A percentile compares a stretch with the other conserved stretches of the same genome.
Evolutionary conservation across 1,284 basidiomycete species (phyloP).

Genomic region (Irpex lacteus): DNA sequence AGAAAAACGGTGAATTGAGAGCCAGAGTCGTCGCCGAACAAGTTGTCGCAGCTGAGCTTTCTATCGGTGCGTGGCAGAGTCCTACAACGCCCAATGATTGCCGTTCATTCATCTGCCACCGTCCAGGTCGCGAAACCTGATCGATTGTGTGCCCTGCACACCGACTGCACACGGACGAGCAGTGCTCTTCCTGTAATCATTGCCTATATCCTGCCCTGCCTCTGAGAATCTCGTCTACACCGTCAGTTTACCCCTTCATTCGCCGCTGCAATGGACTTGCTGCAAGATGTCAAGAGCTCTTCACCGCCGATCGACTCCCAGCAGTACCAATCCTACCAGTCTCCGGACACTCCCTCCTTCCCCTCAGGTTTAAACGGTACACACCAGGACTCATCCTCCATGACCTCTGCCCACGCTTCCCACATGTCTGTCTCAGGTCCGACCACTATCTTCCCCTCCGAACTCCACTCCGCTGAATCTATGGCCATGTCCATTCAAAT

Average conservation of each 20-base stretch:
- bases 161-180: neutral
- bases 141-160: constrained; percentile 3
- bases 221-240: neutral
- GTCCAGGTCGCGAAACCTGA: constrained; percentile 1
- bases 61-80: neutral
- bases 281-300: constrained; percentile 25
- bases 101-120: constrained; percentile 1
- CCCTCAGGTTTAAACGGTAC: constrained; percentile 24
- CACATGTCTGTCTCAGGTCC: constrained; percentile 30
- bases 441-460: constrained; percentile 36
- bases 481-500: constrained; percentile 39
- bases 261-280: constrained; percentile 21
- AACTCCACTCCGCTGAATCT: constrained; percentile 32
- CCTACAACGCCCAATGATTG: constrained; percentile 1
- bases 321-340: constrained; percentile 25
- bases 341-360: constrained; percentile 22
- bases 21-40: neutral
- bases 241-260: neutral
- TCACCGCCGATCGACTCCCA: constrained; percentile 23
- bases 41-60: neutral
- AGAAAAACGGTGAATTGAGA: neutral
- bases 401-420: constrained; percentile 18
- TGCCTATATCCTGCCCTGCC: neutral
- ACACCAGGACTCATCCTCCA: constrained; percentile 26
- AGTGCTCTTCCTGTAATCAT: neutral